Evolutionary conservation across 768 basidiomycete species (phyloP).

Genomic region (Auriculariales sp.): DNA sequence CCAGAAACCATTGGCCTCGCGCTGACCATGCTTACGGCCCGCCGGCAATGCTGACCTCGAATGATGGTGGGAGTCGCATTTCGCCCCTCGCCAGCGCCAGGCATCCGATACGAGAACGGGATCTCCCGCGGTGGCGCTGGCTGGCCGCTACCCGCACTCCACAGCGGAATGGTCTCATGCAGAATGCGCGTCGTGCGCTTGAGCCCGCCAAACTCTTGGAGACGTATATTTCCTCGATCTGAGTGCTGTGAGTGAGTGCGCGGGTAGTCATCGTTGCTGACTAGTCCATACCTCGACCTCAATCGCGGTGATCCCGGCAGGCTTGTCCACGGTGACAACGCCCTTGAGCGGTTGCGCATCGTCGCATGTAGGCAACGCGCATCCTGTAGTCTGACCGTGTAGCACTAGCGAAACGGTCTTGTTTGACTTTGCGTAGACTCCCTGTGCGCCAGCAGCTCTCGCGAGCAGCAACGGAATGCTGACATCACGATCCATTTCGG

Average conservation of each 20-base stretch:
- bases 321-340: not conserved
- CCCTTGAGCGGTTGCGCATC: not conserved
- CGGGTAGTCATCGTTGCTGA: not conserved
- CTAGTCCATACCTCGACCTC: not conserved
- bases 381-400: not conserved
- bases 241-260: not conserved
- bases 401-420: not conserved
- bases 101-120: not conserved
- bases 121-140: not conserved
- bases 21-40: not conserved
- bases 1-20: not conserved
- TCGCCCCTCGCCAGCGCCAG: too few relatives aligned
- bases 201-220: not conserved
- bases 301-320: not conserved
- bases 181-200: not conserved
- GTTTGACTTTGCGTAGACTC: not conserved
- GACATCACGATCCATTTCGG: too few relatives aligned
- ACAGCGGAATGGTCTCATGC: not conserved
- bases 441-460: too few relatives aligned
- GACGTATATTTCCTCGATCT: not conserved
- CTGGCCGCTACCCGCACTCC: not conserved
- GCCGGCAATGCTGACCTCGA: conserved; percentile 1
- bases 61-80: not conserved
- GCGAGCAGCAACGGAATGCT: too few relatives aligned
- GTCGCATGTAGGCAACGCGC: not conserved